Base-by-base conservation (phyloP, 768 basidiomycete species). In the Russula dissimulans region DNA sequence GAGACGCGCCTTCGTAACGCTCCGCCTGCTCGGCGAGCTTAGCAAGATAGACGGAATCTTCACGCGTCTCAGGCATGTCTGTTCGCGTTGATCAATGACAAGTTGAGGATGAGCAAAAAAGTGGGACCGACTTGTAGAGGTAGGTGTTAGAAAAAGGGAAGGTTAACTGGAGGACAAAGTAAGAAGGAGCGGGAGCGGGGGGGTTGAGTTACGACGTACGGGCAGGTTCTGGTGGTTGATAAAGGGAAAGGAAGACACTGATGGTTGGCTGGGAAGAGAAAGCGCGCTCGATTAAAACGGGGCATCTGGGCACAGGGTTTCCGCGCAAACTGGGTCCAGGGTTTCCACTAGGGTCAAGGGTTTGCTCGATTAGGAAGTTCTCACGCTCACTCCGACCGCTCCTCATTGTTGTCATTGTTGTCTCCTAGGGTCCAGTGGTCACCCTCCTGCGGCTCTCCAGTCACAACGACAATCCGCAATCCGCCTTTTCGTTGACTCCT, bases 21-120 rank as follows among this genome's bases (percentile, higher is more conserved):
- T 98, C 95, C 70, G 95, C 95, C 81, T 97, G 94, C 81, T 97
- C 94, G 74, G 93, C 92, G 81, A 97, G 93, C 91, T 98, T 98
- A 80, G 95, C 95, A 78, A 97, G 94, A 84, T 97, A 98, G 77
- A 98, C 95, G 70, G 89, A 92, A 77, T 95, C 91, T 85, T 95
- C 93, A 72, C 93, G 91, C 73, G 83, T 78, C 72, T 87, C 86
- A 72, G 85, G 74, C 89, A 90, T 54, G n/a, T 90, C 87, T 89
- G 51, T 14, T 54, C 41, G 61, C 44, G 38, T 51, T 29, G 9
- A 18, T 56, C 36, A 59, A 34, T 32, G 29, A 63, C 41, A 56
- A 48, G 59, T 42, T 18, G 17, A 43, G n/a, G 39, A 43, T 34
- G 57, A 29, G n/a, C 4, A 17, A 41, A 38, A 34, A 42, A 31